Evolutionary conservation across 1,284 basidiomycete genomes (phyloP).

Genomic region (Kwoniella shivajii): DNA sequence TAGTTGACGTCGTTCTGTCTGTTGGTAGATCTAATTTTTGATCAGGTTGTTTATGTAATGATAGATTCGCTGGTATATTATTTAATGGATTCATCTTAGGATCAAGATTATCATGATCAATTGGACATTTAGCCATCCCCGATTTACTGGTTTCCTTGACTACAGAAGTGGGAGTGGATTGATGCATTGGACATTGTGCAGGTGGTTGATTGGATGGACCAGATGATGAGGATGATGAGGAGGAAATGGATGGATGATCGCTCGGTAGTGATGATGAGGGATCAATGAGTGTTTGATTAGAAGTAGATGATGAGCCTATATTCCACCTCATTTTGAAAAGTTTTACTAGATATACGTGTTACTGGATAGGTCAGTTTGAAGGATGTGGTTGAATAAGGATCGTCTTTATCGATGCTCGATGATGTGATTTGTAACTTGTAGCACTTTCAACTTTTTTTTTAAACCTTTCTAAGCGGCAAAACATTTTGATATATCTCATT

Average conservation of each 20-base stretch:
- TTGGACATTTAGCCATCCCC: conserved; percentile 45
- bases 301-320: conserved; percentile 26
- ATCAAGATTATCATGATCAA: conserved; percentile 40
- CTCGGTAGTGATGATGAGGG: conserved; percentile 10
- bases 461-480: neutral
- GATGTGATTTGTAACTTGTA: neutral
- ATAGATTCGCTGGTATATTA: conserved; percentile 76
- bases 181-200: conserved; percentile 44
- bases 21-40: conserved; percentile 66
- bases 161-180: conserved; percentile 6
- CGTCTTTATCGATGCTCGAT: neutral
- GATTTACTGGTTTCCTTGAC: neutral
- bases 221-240: conserved; percentile 13
- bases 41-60: conserved; percentile 56
- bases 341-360: neutral
- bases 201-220: too few species aligned
- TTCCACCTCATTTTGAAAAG: conserved; percentile 39
- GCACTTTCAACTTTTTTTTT: neutral
- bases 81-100: conserved; percentile 73
- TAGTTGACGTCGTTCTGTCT: conserved; percentile 75
- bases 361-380: neutral
- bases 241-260: conserved; percentile 21
- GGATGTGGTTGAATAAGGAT: neutral
- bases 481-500: too few species aligned
- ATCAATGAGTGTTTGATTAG: neutral